These are phyloP conservation scores for Suillus hirtellus DNA, from an alignment of 768 basidiomycete species.

Conservation along the genomic window DNA sequence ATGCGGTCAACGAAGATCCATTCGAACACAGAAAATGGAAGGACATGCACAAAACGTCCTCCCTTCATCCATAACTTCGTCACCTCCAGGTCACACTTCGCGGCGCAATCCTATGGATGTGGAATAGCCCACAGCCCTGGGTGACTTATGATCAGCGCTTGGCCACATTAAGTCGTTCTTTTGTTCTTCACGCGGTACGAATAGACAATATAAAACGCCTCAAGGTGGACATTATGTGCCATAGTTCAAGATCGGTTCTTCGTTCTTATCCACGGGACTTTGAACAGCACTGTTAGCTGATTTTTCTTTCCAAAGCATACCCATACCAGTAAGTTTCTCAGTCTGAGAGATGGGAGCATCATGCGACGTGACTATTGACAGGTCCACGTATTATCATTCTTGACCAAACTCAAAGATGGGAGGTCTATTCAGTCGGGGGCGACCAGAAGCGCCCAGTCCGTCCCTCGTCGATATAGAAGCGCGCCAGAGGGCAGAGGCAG, in stretches of 20 bases:
- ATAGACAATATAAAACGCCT: background rate
- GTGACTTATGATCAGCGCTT: background rate
- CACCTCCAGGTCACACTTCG: background rate
- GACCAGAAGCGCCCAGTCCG: constrained; percentile 5
- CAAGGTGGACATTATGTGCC: background rate
- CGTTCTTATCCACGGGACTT: background rate
- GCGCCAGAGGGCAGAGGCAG: constrained; percentile 8
- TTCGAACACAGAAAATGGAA: background rate
- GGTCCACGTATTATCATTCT: background rate
- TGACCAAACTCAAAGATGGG: background rate
- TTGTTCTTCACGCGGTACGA: background rate
- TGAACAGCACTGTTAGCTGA: background rate
- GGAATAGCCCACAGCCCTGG: background rate
- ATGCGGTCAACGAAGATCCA: too few relatives aligned
- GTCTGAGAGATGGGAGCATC: background rate
- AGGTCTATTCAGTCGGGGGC: background rate
- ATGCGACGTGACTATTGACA: background rate
- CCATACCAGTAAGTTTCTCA: background rate
- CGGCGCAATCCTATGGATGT: background rate
- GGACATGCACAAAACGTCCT: background rate
- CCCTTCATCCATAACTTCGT: background rate
- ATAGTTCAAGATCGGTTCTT: background rate
- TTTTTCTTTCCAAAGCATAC: background rate
- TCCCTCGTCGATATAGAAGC: constrained; percentile 1
- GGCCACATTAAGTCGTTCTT: background rate